Conservation (phyloP, 2,329 filamentous ascomycete genomes). For the Colletotrichum lupini region DNA sequence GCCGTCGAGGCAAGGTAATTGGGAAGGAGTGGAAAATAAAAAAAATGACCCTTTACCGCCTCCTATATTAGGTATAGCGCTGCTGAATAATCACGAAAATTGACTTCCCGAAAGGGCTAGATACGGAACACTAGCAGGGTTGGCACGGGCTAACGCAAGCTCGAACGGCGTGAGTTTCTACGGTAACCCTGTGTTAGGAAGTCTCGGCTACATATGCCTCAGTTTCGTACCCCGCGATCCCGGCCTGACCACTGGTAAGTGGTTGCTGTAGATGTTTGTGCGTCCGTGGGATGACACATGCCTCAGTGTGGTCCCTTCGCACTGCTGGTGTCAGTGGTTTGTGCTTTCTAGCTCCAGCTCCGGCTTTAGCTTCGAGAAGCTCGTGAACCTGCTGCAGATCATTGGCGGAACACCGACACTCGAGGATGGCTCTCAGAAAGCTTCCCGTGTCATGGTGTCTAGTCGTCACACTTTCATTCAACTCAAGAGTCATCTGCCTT, state of each 20-base stretch:
- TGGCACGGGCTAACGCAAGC: no score
- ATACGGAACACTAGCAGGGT: no score
- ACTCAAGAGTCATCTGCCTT: background rate
- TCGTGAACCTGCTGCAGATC: background rate
- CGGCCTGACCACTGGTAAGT: slow-evolving; percentile 1
- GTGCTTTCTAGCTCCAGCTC: background rate
- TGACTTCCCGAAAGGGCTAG: no score
- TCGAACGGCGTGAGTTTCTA: no score
- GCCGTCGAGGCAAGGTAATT: no score
- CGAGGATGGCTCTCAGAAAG: background rate
- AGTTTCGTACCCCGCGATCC: background rate
- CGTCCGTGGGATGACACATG: slow-evolving; percentile 24
- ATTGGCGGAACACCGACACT: background rate
- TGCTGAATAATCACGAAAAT: no score
- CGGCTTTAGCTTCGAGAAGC: background rate
- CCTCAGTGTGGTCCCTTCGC: slow-evolving; percentile 7
- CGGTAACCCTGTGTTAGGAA: background rate
- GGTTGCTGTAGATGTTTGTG: background rate
- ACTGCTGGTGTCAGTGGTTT: background rate
- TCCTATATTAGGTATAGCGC: no score
- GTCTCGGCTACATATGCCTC: slow-evolving; percentile 13
- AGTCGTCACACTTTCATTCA: background rate
- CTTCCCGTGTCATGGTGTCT: slow-evolving; percentile 13
- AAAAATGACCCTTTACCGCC: no score
- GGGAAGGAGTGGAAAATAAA: no score